phyloP scores from a whole-genome alignment of 805 yeast genomes.

The Wickerhamomyces strasburgensis region DNA sequence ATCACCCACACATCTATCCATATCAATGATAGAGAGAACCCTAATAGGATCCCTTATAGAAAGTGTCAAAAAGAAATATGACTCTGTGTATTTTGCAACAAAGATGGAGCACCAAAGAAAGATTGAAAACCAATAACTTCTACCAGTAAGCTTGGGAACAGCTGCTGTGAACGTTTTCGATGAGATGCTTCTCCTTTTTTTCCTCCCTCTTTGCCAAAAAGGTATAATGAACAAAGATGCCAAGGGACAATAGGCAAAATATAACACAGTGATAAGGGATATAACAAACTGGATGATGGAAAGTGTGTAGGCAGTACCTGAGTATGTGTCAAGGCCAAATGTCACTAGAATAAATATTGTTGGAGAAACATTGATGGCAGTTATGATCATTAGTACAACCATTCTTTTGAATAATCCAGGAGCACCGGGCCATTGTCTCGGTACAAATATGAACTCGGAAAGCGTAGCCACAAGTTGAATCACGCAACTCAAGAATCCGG shows the following conservation, averaged over 20 bases:
- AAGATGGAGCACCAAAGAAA: conserved; percentile 67
- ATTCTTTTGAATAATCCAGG: conserved; percentile 50
- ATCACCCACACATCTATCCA: conserved; percentile 64
- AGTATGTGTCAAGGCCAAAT: conserved; percentile 34
- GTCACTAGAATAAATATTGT: conserved; percentile 43
- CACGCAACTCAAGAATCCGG: conserved; percentile 59
- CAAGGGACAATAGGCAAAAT: conserved; percentile 57
- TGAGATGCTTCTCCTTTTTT: conserved; percentile 48
- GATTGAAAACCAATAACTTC: conserved; percentile 55
- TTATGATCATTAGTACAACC: conserved; percentile 34
- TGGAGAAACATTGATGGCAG: conserved; percentile 48
- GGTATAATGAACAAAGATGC: conserved; percentile 46
- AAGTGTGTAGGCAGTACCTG: conserved; percentile 35
- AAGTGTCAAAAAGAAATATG: conserved; percentile 72
- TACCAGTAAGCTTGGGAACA: conserved; percentile 47
- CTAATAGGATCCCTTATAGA: conserved; percentile 72
- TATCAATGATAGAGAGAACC: conserved; percentile 54
- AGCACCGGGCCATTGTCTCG: conserved; percentile 71
- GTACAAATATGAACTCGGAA: conserved; percentile 59
- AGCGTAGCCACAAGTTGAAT: conserved; percentile 54
- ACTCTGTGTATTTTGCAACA: conserved; percentile 63
- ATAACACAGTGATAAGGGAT: conserved; percentile 50
- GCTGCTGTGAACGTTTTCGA: conserved; percentile 57
- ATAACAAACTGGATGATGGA: conserved; percentile 52
- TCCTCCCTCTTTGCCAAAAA: conserved; percentile 20